A percentile compares a stretch with the other conserved stretches of the same genome.
These are phyloP conservation scores for Xylaria multiplex DNA, from an alignment of 2,329 filamentous ascomycete species.

Conservation along the genomic window DNA sequence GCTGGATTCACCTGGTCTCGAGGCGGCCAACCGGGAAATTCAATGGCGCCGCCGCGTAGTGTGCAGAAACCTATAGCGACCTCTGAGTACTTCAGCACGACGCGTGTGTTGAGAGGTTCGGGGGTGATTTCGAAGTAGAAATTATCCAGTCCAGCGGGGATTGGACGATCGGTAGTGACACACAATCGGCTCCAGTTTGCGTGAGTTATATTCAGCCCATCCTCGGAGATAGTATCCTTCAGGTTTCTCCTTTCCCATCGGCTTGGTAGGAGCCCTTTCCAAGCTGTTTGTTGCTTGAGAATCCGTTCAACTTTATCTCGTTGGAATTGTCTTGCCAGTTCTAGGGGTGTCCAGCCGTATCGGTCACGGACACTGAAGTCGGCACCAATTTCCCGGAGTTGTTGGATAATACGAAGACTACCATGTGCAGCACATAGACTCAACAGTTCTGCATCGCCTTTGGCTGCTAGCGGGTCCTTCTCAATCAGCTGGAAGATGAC, in stretches of 20 bases:
- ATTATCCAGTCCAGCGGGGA: slow-evolving; percentile 10
- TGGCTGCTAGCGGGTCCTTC: slow-evolving; percentile 5
- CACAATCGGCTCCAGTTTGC: not conserved
- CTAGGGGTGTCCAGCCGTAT: slow-evolving; percentile 9
- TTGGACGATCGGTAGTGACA: slow-evolving; percentile 12
- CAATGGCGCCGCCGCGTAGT: not conserved
- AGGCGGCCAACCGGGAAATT: not conserved
- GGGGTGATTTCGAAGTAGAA: slow-evolving; percentile 17
- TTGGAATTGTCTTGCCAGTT: not conserved
- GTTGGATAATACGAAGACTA: not conserved
- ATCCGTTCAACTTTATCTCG: not conserved
- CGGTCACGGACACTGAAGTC: slow-evolving; percentile 1
- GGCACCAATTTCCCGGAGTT: slow-evolving; percentile 2
- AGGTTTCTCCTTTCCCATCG: slow-evolving; percentile 8
- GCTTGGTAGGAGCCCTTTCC: slow-evolving; percentile 13
- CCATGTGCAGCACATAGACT: slow-evolving; percentile 4
- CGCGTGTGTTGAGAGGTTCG: not conserved
- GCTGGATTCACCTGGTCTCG: not conserved
- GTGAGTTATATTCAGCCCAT: slow-evolving; percentile 1
- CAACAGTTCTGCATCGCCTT: slow-evolving; percentile 1
- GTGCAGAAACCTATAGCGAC: slow-evolving; percentile 9
- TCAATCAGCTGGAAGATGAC: slow-evolving; percentile 7
- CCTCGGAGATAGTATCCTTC: not conserved
- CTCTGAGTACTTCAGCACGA: not conserved
- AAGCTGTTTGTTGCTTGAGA: slow-evolving; percentile 6